Evolutionary conservation across 768 basidiomycete species (phyloP).

Genomic region (Holtermanniella nyarrowii): DNA sequence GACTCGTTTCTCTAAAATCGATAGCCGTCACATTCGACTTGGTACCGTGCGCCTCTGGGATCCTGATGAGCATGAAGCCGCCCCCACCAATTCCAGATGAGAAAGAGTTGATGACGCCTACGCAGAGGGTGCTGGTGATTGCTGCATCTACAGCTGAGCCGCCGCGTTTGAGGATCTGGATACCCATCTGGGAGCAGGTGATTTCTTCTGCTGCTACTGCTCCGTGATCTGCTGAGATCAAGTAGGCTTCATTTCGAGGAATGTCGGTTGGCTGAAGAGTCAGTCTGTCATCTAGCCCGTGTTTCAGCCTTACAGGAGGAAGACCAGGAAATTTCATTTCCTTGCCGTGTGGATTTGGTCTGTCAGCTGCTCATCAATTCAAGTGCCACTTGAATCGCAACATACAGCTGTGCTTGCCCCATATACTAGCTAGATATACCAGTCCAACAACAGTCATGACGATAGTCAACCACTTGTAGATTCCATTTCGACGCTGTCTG

Average conservation of each 20-base stretch:
- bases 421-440: neutral
- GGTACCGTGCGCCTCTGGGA: conserved; percentile 43
- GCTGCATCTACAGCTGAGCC: conserved; percentile 88
- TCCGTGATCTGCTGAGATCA: conserved; percentile 57
- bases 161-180: conserved; percentile 60
- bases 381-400: no score
- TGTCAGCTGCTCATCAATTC: neutral
- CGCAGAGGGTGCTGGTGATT: conserved; percentile 66
- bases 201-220: conserved; percentile 85
- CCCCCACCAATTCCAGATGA: conserved; percentile 48
- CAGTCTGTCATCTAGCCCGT: neutral
- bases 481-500: neutral
- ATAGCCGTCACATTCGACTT: conserved; percentile 45
- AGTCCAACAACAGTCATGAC: neutral
- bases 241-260: conserved; percentile 50
- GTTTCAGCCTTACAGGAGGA: neutral
- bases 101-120: conserved; percentile 66
- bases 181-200: conserved; percentile 74
- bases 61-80: conserved; percentile 37
- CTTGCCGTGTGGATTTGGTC: neutral
- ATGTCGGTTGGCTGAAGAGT: conserved; percentile 28
- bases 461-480: neutral
- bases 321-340: neutral
- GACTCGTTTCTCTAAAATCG: conserved; percentile 83
- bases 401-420: neutral